phyloP scores from a whole-genome alignment of 2,329 filamentous ascomycete genomes.

The Ascochyta pisi region DNA sequence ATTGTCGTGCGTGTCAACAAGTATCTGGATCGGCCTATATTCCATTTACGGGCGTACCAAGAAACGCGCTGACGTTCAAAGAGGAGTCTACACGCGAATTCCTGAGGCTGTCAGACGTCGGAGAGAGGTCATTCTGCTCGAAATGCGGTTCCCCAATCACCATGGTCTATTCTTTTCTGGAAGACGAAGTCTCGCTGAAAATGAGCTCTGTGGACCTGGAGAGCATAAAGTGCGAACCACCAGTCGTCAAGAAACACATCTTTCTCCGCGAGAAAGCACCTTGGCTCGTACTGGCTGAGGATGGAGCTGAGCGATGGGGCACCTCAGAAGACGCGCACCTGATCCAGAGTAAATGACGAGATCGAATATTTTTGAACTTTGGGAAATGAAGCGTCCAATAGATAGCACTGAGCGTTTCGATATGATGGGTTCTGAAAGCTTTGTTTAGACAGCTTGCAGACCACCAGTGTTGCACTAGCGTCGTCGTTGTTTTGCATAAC shows the following conservation, averaged over 20 bases:
- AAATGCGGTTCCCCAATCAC: conserved; percentile 56
- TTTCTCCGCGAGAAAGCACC: conserved; percentile 52
- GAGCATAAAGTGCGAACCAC: conserved; percentile 42
- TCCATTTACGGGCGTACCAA: conserved; percentile 51
- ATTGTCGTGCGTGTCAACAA: conserved; percentile 59
- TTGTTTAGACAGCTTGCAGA: conserved; percentile 8
- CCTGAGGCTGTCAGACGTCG: conserved; percentile 50
- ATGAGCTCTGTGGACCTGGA: conserved; percentile 54
- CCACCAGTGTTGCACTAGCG: conserved; percentile 1
- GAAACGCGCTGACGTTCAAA: conserved; percentile 45
- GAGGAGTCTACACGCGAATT: conserved; percentile 37
- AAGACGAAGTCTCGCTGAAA: conserved; percentile 45
- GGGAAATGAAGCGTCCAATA: no score
- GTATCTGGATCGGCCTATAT: conserved; percentile 56
- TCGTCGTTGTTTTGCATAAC: conserved; percentile 7
- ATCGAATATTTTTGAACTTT: no score
- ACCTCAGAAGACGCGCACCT: conserved; percentile 28
- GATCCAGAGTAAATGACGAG: conserved; percentile 8
- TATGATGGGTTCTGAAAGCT: not conserved
- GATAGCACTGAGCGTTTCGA: not conserved
- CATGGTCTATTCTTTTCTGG: conserved; percentile 50
- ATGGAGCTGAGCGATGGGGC: conserved; percentile 36
- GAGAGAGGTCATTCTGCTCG: conserved; percentile 54
- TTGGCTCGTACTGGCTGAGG: conserved; percentile 39
- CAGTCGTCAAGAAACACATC: conserved; percentile 51